Percentiles rank a stretch among this genome's conserved stretches.
phyloP scores from a whole-genome alignment of 441 rosid species.

The Sinapis alba region DNA sequence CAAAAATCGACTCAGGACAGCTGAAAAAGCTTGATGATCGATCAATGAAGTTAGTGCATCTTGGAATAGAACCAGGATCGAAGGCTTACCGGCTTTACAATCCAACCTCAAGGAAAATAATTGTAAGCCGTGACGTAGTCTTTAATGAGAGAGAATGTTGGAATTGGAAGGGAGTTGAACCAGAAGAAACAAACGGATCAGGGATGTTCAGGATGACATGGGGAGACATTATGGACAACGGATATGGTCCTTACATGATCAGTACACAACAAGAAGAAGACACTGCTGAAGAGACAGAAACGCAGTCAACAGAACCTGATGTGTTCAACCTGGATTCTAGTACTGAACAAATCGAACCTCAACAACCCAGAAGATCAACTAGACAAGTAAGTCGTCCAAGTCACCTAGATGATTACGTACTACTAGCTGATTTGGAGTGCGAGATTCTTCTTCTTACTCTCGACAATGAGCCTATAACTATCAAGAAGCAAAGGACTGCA shows the following conservation, averaged over 20 bases:
- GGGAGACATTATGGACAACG: background rate
- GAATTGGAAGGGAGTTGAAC: background rate
- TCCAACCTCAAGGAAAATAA: background rate
- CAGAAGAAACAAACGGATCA: background rate
- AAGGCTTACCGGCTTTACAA: background rate
- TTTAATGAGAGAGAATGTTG: background rate
- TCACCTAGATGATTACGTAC: too few relatives aligned
- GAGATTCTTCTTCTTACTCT: too few relatives aligned
- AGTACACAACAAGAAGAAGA: too few relatives aligned
- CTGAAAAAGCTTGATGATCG: background rate
- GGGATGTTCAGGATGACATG: background rate
- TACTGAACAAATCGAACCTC: too few relatives aligned
- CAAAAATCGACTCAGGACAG: background rate
- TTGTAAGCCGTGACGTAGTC: background rate
- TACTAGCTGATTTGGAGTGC: too few relatives aligned
- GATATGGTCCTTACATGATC: background rate
- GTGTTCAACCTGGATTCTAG: too few relatives aligned
- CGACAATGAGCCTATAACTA: too few relatives aligned
- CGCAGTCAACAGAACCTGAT: too few relatives aligned
- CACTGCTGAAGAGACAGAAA: too few relatives aligned
- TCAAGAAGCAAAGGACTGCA: too few relatives aligned
- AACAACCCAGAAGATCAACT: too few relatives aligned
- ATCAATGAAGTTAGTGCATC: background rate
- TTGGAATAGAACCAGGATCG: background rate
- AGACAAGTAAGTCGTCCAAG: too few relatives aligned